phyloP scores from a whole-genome alignment of 2,329 filamentous ascomycete genomes.

The Rhynchosporium agropyri region DNA sequence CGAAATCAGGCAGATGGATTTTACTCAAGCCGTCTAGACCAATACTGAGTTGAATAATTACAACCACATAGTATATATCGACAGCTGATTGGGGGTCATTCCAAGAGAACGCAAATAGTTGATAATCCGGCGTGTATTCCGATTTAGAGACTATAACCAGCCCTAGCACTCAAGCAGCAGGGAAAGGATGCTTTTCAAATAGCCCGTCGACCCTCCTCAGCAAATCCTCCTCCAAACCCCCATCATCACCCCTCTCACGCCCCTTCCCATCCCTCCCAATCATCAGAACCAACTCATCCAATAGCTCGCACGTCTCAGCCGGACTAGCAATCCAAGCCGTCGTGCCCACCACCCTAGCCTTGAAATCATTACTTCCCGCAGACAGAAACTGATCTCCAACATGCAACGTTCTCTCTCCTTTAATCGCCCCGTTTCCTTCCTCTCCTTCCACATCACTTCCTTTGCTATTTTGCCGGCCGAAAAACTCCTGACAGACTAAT shows the following conservation, averaged over 20 bases:
- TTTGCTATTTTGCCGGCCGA: slow-evolving; percentile 53
- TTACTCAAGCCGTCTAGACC: too few species aligned
- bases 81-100: too few species aligned
- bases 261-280: slow-evolving; percentile 35
- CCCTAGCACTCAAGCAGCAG: slow-evolving; percentile 1
- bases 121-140: too few species aligned
- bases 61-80: too few species aligned
- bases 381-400: slow-evolving; percentile 97
- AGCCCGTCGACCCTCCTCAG: slow-evolving; percentile 22
- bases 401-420: slow-evolving; percentile 80
- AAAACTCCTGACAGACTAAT: slow-evolving; percentile 87
- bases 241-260: slow-evolving; percentile 1
- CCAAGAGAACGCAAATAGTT: too few species aligned
- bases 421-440: slow-evolving; percentile 49
- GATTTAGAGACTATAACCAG: too few species aligned
- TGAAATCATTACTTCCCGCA: slow-evolving; percentile 96
- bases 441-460: slow-evolving; percentile 54
- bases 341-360: slow-evolving; percentile 86
- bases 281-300: slow-evolving; percentile 77
- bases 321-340: slow-evolving; percentile 98
- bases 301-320: slow-evolving; percentile 81
- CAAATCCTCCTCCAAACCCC: slow-evolving; percentile 19
- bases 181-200: slow-evolving; percentile 28
- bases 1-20: too few species aligned
- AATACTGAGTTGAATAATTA: too few species aligned